Evolutionary conservation across 495 filamentous ascomycete species (phyloP), one percentile per base, ranked within the genome.

Genomic region (Aspergillus homomorphus): DNA sequence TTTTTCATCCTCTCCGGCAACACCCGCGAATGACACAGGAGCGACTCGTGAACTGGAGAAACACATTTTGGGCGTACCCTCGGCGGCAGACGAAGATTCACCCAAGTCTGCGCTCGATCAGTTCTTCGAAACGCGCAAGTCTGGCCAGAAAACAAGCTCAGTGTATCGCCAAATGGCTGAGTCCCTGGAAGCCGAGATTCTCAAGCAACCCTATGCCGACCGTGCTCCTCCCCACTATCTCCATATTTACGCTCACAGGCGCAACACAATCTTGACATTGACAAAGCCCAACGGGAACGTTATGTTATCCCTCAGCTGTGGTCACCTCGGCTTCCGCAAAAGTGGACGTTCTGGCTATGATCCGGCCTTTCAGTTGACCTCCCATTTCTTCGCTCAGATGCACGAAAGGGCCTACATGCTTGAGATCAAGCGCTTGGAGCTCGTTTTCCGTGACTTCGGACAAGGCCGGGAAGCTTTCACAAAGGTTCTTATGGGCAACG

Each of bases 191-290:
- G 66, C 70, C 60, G 68, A 73, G 24, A 69, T 78, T 67, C 65
- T 73, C 57, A 74, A 67, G 54, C 60, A 72, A 51, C 69, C 71
- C 41, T 73, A 72, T 57, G 60, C 70, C 68, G 69, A 76, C 57
- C 67, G 69, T 23, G 58, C 67, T 54, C 74, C 73, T 64, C 83
- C 88, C 9, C 87, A 94, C 76, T 89, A 93, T 64, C 83, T 98
- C 56, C 91, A 97, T 77, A 80, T 98, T 69, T 95, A 85, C 72
- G 69, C 85, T 38, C 84, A 86, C 60, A 94, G 89, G 77, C 94
- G 96, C 81, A 98, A 98, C 77, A 90, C 89, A 14, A 89, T 97
- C 68, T 81, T 98, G 69, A 95, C 93, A 6, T 79, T 96, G 61
- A 89, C 89, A 41, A 82, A 83, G 63, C 92, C 92, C 16, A 87